phyloP scores from a whole-genome alignment of 2,329 filamentous ascomycete species.

The Trichophyton schoenleinii region DNA sequence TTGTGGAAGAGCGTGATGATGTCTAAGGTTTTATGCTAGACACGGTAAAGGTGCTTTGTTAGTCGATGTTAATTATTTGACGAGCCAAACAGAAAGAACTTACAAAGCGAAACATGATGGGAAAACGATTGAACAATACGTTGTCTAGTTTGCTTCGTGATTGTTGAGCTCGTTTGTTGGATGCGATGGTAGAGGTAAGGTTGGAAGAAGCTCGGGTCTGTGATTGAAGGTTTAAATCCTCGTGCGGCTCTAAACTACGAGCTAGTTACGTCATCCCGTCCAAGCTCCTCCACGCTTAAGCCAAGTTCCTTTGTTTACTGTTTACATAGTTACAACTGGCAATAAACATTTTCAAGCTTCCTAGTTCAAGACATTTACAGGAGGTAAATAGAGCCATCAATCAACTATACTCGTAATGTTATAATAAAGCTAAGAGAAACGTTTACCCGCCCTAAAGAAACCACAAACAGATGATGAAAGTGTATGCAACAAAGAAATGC shows the following conservation, averaged over 20 bases:
- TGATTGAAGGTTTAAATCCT: neutral
- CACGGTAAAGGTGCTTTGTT: neutral
- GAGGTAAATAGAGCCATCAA: neutral
- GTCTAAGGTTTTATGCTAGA: constrained; percentile 66
- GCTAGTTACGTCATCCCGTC: neutral
- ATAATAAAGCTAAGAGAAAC: neutral
- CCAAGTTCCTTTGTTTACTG: neutral
- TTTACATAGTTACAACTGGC: neutral
- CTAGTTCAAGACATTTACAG: neutral
- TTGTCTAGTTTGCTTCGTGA: neutral
- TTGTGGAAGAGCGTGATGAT: constrained; percentile 95
- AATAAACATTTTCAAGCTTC: neutral
- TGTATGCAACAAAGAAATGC: neutral
- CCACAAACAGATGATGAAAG: neutral
- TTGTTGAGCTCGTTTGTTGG: neutral
- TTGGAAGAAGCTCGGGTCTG: neutral
- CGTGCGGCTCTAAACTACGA: neutral
- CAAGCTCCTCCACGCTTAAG: neutral
- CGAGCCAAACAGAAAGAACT: neutral
- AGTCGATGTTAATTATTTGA: neutral
- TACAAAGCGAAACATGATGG: constrained; percentile 1
- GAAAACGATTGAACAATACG: too few relatives aligned
- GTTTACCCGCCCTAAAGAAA: neutral
- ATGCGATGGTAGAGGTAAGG: neutral
- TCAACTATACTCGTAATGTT: neutral